Base-by-base conservation (phyloP, 225 moss, liverwort and hornwort genomes). In the Rhytidiadelphus loreus region DNA sequence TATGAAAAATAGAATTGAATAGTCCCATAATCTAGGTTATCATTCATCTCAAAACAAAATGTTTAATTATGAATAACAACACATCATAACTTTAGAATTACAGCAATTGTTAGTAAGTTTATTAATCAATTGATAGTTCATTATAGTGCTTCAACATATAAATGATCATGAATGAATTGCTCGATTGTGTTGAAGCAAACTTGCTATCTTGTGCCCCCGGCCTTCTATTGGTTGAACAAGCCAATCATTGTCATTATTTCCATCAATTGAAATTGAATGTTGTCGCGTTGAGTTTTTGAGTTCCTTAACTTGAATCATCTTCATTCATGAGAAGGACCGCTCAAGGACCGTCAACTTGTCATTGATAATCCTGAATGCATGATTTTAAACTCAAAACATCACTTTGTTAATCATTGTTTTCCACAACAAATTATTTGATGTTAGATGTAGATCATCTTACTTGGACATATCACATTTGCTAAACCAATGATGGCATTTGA, bases 401-500 rank as follows among this genome's bases (percentile, higher is more conserved):
- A 26, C 57, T 35, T 80, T 28, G 48, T n/a, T 20, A 14, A 43
- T 53, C 17, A 72, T 58, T 35, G 6, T 14, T 78, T 57, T 33
- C 13, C 4, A 9, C 19, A 4, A 23, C 2, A 78, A 65, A 24
- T 52, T 12, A 60, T 18, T 58, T 57, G 59, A 59, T 30, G 29
- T 59, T 59, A 7, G 5, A 48, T 1, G 4, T 33, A 30, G 5
- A 20, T 21, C 5, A 19, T 12, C 18, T 39, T 19, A 39, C 7
- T 0, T 39, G 0, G 7, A 53, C 5, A 23, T 0, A 8, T 8
- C 6, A 23, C 53, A 22, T 77, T 53, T 77, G 14, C 24, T 24
- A 55, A 14, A 9, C 2, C 2, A 37, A 22, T 35, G 35, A 52
- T 35, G 3, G 22, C 20, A 13, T 21, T 33, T 3, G 3, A 35